Evolutionary conservation across 768 basidiomycete species (phyloP).

Genomic region (Boletus insuetus): DNA sequence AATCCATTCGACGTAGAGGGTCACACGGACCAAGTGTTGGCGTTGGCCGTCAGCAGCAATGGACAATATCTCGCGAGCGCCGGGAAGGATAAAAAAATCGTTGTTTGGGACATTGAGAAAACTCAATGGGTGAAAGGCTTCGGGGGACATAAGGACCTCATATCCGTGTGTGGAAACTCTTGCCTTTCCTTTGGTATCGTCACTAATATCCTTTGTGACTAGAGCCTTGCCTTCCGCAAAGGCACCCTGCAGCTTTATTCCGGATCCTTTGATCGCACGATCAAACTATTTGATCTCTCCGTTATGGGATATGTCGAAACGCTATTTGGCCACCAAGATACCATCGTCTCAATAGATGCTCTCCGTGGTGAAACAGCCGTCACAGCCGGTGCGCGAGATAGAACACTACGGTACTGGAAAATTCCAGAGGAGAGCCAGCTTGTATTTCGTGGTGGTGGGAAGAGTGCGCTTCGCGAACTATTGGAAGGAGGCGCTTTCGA

Average conservation of each 20-base stretch:
- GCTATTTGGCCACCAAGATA: slow-evolving; percentile 95
- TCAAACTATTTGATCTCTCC: slow-evolving; percentile 81
- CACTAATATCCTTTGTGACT: background rate
- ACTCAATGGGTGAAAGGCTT: slow-evolving; percentile 79
- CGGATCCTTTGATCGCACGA: slow-evolving; percentile 79
- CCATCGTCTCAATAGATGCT: slow-evolving; percentile 72
- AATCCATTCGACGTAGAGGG: slow-evolving; percentile 54
- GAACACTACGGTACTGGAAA: slow-evolving; percentile 94
- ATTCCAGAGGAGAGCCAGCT: slow-evolving; percentile 92
- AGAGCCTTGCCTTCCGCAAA: slow-evolving; percentile 77
- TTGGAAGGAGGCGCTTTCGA: slow-evolving; percentile 72
- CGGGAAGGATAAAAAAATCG: slow-evolving; percentile 78
- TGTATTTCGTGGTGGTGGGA: slow-evolving; percentile 94
- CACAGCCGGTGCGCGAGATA: slow-evolving; percentile 86
- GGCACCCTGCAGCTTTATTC: slow-evolving; percentile 67
- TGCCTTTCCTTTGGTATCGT: slow-evolving; percentile 34
- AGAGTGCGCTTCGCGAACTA: slow-evolving; percentile 74
- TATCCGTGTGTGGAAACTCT: slow-evolving; percentile 56
- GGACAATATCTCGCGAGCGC: slow-evolving; percentile 84
- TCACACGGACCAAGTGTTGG: slow-evolving; percentile 84
- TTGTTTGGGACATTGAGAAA: slow-evolving; percentile 82
- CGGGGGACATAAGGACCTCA: slow-evolving; percentile 68
- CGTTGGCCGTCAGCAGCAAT: slow-evolving; percentile 81
- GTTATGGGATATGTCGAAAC: slow-evolving; percentile 95
- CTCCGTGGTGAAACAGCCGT: slow-evolving; percentile 83